Evolutionary conservation across 1,284 basidiomycete species (phyloP).

Genomic region (Fomitopsis betulina): DNA sequence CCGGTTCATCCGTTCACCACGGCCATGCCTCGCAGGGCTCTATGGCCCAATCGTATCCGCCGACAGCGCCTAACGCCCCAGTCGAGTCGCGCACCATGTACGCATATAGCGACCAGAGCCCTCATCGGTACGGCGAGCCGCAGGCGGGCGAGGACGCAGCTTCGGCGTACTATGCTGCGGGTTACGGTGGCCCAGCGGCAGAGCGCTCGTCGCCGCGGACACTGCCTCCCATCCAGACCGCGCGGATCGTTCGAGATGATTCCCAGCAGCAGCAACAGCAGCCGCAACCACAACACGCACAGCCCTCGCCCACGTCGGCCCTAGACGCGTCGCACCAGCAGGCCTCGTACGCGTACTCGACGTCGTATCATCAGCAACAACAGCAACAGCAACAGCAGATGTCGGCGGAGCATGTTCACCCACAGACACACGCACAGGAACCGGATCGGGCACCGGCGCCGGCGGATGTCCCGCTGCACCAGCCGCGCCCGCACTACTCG

Average conservation of each 20-base stretch:
- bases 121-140: slow-evolving; percentile 4
- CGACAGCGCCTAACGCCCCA: neutral
- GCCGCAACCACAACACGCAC: neutral
- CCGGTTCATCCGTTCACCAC: neutral
- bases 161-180: neutral
- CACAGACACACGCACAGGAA: neutral
- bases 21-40: neutral
- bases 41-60: neutral
- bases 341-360: neutral
- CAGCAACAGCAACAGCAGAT: neutral
- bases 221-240: slow-evolving; percentile 20
- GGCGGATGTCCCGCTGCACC: slow-evolving; percentile 6
- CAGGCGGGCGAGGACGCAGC: neutral
- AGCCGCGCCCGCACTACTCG: slow-evolving; percentile 9
- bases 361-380: neutral
- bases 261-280: slow-evolving; percentile 3
- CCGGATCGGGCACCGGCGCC: neutral
- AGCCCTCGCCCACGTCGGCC: slow-evolving; percentile 3
- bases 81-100: neutral
- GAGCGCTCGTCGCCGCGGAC: slow-evolving; percentile 17
- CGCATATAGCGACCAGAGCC: neutral
- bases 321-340: neutral
- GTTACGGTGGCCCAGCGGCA: neutral
- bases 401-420: neutral
- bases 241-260: slow-evolving; percentile 12